These are phyloP conservation scores for Talaromyces wortmannii DNA, from an alignment of 495 filamentous ascomycete genomes.

Conservation along the genomic window DNA sequence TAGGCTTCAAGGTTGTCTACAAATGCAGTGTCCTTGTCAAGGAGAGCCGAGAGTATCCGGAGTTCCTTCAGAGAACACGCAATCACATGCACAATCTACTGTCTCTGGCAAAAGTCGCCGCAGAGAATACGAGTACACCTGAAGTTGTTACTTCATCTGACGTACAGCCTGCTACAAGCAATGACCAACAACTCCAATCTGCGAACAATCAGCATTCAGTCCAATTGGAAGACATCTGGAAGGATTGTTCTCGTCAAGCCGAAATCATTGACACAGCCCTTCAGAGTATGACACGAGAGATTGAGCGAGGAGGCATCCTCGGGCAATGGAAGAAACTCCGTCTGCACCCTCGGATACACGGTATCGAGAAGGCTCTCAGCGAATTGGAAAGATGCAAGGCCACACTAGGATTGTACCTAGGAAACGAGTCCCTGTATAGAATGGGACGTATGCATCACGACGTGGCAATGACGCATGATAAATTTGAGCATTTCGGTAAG, in stretches of 20 bases:
- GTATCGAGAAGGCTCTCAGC: background rate
- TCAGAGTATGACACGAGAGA: background rate
- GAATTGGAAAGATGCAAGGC: background rate
- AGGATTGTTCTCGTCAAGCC: background rate
- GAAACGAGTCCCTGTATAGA: background rate
- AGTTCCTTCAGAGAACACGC: background rate
- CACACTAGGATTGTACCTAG: background rate
- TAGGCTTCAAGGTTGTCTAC: no score
- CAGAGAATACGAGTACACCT: background rate
- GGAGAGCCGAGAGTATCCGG: background rate
- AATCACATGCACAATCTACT: background rate
- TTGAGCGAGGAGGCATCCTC: background rate
- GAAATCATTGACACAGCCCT: background rate
- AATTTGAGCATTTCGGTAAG: background rate
- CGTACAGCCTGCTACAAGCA: background rate
- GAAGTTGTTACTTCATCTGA: background rate
- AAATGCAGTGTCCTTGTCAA: no score
- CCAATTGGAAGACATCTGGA: background rate
- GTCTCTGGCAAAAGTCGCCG: background rate
- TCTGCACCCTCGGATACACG: background rate
- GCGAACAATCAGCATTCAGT: background rate
- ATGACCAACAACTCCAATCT: background rate
- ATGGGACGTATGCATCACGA: background rate
- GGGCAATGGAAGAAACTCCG: background rate
- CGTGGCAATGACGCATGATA: background rate